Percentiles rank a stretch among this genome's conserved stretches.
These are phyloP conservation scores for Pestalotiopsis sp. DNA, from an alignment of 2,329 filamentous ascomycete species.

Conservation along the genomic window DNA sequence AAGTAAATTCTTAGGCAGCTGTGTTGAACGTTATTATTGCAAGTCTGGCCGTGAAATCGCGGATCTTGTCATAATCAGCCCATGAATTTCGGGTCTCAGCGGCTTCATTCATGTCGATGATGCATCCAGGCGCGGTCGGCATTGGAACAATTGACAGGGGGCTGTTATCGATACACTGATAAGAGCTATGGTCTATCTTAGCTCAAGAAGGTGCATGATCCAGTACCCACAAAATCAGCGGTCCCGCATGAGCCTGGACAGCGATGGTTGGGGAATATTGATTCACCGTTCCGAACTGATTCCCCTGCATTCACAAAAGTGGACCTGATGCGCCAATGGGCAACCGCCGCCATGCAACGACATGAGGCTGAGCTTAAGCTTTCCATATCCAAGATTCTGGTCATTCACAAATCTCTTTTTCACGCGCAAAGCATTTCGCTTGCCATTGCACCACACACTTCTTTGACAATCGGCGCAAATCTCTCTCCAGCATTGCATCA, in stretches of 20 bases:
- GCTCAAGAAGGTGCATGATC: neutral
- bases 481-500: no score
- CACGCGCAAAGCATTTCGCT: neutral
- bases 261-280: neutral
- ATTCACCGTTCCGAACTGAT: neutral
- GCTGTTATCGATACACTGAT: neutral
- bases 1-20: neutral
- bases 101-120: neutral
- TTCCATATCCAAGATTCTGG: constrained; percentile 1
- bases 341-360: neutral
- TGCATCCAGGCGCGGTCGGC: neutral
- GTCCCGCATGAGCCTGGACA: neutral
- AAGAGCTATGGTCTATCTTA: neutral
- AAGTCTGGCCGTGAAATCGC: neutral
- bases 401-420: neutral
- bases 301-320: neutral
- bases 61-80: neutral
- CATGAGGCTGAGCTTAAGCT: constrained; percentile 7
- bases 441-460: neutral
- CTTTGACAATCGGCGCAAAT: neutral
- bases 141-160: neutral
- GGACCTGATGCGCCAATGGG: neutral
- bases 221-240: neutral
- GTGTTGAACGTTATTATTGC: neutral
- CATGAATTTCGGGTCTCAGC: neutral